phyloP scores from a whole-genome alignment of 169 alveolate species.

The Cryptosporidium canis region DNA sequence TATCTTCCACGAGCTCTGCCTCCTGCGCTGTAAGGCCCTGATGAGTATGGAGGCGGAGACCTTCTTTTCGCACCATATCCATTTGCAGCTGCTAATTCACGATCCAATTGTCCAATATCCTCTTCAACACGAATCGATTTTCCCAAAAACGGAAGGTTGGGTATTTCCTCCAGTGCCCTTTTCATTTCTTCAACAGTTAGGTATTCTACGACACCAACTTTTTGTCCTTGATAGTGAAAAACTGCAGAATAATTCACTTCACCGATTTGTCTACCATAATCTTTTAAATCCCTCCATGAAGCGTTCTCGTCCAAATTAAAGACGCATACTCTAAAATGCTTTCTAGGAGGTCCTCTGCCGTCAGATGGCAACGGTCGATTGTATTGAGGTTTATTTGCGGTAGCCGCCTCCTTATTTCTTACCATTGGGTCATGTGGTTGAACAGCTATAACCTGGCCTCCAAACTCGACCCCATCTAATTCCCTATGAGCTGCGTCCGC shows the following conservation, averaged over 20 bases:
- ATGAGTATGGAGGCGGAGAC: slow-evolving; percentile 66
- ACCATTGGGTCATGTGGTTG: slow-evolving; percentile 73
- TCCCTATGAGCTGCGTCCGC: slow-evolving; percentile 82
- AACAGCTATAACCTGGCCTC: slow-evolving; percentile 75
- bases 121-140: slow-evolving; percentile 64
- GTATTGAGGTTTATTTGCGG: slow-evolving; percentile 32
- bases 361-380: slow-evolving; percentile 71
- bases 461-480: slow-evolving; percentile 63
- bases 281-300: slow-evolving; percentile 88
- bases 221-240: slow-evolving; percentile 77
- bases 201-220: slow-evolving; percentile 84
- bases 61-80: slow-evolving; percentile 67
- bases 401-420: slow-evolving; percentile 64
- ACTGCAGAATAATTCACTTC: slow-evolving; percentile 84
- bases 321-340: slow-evolving; percentile 77
- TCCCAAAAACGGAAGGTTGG: slow-evolving; percentile 58
- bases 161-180: slow-evolving; percentile 79
- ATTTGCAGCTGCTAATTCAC: slow-evolving; percentile 71
- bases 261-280: slow-evolving; percentile 86
- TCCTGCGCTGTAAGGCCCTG: slow-evolving; percentile 49
- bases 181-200: slow-evolving; percentile 78
- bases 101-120: slow-evolving; percentile 62
- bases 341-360: slow-evolving; percentile 74
- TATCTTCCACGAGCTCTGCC: slow-evolving; percentile 43
- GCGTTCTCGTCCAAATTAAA: slow-evolving; percentile 84